These are phyloP conservation scores for Trichothecium roseum DNA, from an alignment of 2,329 filamentous ascomycete genomes.

Conservation along the genomic window DNA sequence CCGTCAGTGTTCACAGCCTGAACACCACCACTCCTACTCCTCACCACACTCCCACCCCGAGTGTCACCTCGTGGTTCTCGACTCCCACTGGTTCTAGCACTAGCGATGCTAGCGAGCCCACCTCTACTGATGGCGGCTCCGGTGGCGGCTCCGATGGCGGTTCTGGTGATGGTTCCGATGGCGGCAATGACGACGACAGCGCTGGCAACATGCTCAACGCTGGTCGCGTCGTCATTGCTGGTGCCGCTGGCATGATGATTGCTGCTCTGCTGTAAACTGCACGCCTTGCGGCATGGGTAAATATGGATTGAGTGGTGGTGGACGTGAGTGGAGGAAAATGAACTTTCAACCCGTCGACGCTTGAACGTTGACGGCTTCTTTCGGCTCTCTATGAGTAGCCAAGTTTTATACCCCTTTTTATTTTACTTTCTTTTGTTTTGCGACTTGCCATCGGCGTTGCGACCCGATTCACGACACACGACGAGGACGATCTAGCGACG, in stretches of 20 bases:
- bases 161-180: constrained; percentile 40
- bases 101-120: constrained; percentile 12
- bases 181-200: not conserved
- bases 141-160: constrained; percentile 24
- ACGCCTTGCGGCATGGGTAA: not conserved
- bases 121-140: constrained; percentile 9
- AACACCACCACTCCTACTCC: constrained; percentile 18
- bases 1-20: constrained; percentile 22
- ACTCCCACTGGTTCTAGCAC: constrained; percentile 12
- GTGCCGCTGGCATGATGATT: constrained; percentile 8
- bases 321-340: not conserved
- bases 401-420: not conserved
- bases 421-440: not conserved
- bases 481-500: not conserved
- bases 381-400: not conserved
- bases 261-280: constrained; percentile 4
- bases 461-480: not conserved
- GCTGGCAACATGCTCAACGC: constrained; percentile 30
- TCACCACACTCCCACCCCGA: constrained; percentile 10
- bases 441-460: not conserved
- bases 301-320: not conserved
- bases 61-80: constrained; percentile 10
- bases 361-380: not conserved
- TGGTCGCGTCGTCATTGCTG: constrained; percentile 35
- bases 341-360: no score